Base-by-base conservation (phyloP, 495 filamentous ascomycete species). In the Penicillium robsamsonii region DNA sequence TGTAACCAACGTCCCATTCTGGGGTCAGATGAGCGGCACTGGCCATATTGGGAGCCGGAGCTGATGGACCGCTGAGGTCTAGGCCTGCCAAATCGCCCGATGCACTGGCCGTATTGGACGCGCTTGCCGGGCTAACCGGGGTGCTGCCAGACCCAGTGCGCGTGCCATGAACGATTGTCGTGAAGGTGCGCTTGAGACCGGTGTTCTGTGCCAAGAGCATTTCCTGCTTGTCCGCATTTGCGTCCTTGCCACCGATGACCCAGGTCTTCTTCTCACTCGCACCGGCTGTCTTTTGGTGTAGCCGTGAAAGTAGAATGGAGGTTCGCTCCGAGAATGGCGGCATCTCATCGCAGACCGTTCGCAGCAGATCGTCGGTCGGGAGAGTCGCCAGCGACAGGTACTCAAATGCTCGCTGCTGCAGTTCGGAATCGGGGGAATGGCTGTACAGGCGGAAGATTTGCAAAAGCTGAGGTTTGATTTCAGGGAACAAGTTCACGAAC, bases 271-370 rank as follows among this genome's bases (percentile, higher is more conserved):
- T 96, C 69, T 97, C 95, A 63, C 87, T 93, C 3, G 90, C 91
- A 44, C 87, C 86, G 18, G 89, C 89, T 60, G 94, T 91, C 72
- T 92, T 96, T 73, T 94, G 89, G 70, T 97, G 94, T 30, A 99
- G 81, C 35, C 95, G 82, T 13, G 92, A 97, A 25, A 99, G 75
- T 27, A 99, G 77, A 2, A 94, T 94, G 4, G 92, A 97, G 18
- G 93, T 83, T 49, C 95, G 84, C 70, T 99, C 92, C 0, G 95
- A 95, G 76, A 97, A 99, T 0, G 95, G 92, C 13, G 95, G 95
- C 95, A 99, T 97, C 67, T 99, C 95, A 65, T 99, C 95, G 71
- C 91, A 96, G 1, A 99, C 89, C 2, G 95, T 97, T 46, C 95
- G 88, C 11, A 99, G 79, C 17, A 99, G 83, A 60, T 97, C 92